Evolutionary conservation across 1,139 yeast species (phyloP).

Genomic region (Scheffersomyces cryptocercus): DNA sequence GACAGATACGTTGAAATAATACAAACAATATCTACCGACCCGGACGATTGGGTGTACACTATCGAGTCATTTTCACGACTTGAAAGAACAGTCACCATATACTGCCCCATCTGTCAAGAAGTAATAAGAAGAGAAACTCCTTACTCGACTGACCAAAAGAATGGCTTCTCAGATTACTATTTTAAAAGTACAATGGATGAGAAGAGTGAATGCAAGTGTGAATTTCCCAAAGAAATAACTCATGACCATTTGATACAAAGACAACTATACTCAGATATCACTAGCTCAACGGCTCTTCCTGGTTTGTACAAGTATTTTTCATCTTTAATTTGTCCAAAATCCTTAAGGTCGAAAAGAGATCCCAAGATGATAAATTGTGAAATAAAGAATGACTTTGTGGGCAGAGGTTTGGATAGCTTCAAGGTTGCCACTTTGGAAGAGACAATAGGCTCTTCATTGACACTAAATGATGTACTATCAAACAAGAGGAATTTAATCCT

Average conservation of each 20-base stretch:
- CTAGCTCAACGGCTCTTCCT: conserved; percentile 10
- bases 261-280: conserved; percentile 23
- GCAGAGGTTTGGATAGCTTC: background rate
- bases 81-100: conserved; percentile 7
- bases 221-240: conserved; percentile 5
- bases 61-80: conserved; percentile 2
- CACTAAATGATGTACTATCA: background rate
- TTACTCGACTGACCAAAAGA: conserved; percentile 12
- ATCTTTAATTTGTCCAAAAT: conserved; percentile 5
- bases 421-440: conserved; percentile 1
- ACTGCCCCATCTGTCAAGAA: conserved; percentile 21
- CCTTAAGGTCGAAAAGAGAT: conserved; percentile 2
- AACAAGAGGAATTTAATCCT: conserved; percentile 6
- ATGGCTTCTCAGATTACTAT: conserved; percentile 24
- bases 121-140: conserved; percentile 11
- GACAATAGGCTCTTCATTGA: background rate
- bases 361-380: conserved; percentile 4
- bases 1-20: too few relatives aligned
- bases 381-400: conserved; percentile 3
- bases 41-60: conserved; percentile 3
- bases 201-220: conserved; percentile 7
- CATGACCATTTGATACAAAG: conserved; percentile 22
- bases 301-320: conserved; percentile 13
- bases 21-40: too few relatives aligned
- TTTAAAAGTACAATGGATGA: conserved; percentile 8